Conservation (phyloP, 768 basidiomycete species). For the Crucibulum laeve region DNA sequence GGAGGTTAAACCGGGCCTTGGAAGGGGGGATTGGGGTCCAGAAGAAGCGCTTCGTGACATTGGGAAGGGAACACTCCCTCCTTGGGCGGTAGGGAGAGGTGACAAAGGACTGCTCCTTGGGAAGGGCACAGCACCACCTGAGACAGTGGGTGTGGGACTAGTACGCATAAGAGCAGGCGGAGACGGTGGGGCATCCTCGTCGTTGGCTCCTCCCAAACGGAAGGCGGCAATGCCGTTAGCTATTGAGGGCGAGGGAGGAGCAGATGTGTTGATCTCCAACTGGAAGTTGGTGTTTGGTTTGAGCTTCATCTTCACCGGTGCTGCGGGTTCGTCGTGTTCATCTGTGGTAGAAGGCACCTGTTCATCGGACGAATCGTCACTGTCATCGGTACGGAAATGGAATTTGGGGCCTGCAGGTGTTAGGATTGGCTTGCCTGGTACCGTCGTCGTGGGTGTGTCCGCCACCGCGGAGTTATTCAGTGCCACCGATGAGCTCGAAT, state of each 20-base stretch:
- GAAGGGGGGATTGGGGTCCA: conserved; percentile 26
- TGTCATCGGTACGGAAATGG: conserved; percentile 30
- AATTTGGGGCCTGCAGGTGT: conserved; percentile 19
- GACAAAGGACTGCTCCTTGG: conserved; percentile 10
- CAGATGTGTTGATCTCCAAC: conserved; percentile 9
- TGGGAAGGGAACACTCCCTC: too few relatives aligned
- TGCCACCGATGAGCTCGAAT: too few relatives aligned
- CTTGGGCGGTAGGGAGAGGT: conserved; percentile 12
- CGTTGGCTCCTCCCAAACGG: conserved; percentile 17
- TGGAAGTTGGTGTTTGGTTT: conserved; percentile 15
- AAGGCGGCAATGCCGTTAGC: too few relatives aligned
- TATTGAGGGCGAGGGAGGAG: too few relatives aligned
- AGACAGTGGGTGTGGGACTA: neutral
- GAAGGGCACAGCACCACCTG: neutral
- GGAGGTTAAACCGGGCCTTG: conserved; percentile 11
- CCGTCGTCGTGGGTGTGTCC: too few relatives aligned
- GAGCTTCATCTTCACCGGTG: conserved; percentile 14
- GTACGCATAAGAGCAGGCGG: conserved; percentile 4
- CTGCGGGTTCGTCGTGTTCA: too few relatives aligned
- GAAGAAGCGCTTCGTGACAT: conserved; percentile 8
- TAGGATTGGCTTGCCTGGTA: too few relatives aligned
- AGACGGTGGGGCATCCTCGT: conserved; percentile 16
- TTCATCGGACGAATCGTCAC: conserved; percentile 30
- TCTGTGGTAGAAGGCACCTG: too few relatives aligned
- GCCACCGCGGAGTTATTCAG: too few relatives aligned